Conservation (phyloP, 2,329 filamentous ascomycete genomes). For the Sarocladium kiliense region DNA sequence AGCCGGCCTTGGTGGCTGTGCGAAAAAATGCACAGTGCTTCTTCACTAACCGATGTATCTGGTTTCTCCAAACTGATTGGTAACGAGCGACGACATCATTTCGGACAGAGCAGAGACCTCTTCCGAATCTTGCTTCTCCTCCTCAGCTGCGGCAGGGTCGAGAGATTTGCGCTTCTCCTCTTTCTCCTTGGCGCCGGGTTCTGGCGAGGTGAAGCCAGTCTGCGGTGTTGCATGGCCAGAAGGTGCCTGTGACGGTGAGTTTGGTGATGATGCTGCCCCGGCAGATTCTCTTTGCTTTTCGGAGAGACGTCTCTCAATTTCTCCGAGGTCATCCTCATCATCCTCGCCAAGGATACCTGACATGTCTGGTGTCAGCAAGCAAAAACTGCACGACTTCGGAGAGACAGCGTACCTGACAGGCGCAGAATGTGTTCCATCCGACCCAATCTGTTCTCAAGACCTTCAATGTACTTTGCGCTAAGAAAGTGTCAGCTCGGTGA, state of each 20-base stretch:
- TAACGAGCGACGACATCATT: constrained; percentile 98
- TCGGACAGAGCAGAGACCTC: constrained; percentile 88
- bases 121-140: constrained; percentile 46
- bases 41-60: constrained; percentile 75
- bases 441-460: constrained; percentile 87
- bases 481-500: constrained; percentile 15
- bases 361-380: constrained; percentile 11
- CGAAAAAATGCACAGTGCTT: not conserved
- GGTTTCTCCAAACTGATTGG: constrained; percentile 90
- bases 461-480: constrained; percentile 96
- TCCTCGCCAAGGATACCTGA: constrained; percentile 75
- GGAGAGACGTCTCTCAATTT: constrained; percentile 70
- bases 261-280: constrained; percentile 41
- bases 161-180: constrained; percentile 35
- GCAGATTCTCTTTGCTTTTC: constrained; percentile 50
- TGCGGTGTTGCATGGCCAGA: constrained; percentile 44
- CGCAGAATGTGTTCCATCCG: constrained; percentile 91
- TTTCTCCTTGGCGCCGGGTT: constrained; percentile 28
- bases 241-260: constrained; percentile 44
- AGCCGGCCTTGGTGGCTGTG: not conserved
- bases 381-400: not conserved
- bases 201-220: constrained; percentile 51
- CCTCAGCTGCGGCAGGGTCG: constrained; percentile 25
- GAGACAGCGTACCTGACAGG: constrained; percentile 58
- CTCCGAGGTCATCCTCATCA: constrained; percentile 80